These are phyloP conservation scores for Thalassiosira livingstoniorum DNA, from an alignment of 352 stramenopile species.

Conservation along the genomic window DNA sequence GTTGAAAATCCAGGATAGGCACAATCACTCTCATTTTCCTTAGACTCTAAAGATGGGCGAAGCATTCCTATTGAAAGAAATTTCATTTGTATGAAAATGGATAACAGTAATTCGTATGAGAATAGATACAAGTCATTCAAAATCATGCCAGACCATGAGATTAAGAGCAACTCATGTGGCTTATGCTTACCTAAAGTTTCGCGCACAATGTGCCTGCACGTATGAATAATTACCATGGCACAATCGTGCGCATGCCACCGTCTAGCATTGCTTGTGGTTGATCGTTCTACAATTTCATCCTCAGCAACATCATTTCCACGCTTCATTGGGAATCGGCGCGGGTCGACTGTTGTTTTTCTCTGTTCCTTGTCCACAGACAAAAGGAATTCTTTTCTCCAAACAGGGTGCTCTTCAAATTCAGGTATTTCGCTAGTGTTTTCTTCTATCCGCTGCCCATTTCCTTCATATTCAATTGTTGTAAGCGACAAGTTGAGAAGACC, in stretches of 20 bases:
- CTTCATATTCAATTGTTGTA: constrained; percentile 85
- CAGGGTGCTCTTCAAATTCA: constrained; percentile 57
- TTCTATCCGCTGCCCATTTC: constrained; percentile 63
- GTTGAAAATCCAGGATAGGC: constrained; percentile 44
- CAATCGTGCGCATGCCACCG: constrained; percentile 84
- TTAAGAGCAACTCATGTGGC: too few relatives aligned
- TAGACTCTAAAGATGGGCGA: constrained; percentile 45
- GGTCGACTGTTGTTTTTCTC: constrained; percentile 46
- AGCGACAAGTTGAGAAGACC: constrained; percentile 82
- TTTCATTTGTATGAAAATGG: too few relatives aligned
- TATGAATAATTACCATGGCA: constrained; percentile 81
- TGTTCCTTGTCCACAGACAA: constrained; percentile 48
- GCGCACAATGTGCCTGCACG: constrained; percentile 78
- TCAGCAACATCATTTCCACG: constrained; percentile 30
- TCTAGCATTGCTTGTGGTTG: constrained; percentile 67
- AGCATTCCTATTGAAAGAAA: too few relatives aligned
- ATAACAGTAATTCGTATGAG: too few relatives aligned
- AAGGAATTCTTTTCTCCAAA: constrained; percentile 83
- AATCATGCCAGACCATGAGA: too few relatives aligned
- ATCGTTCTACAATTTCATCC: constrained; percentile 24
- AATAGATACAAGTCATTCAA: too few relatives aligned
- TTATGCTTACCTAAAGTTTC: too few relatives aligned
- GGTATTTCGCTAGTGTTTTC: constrained; percentile 43
- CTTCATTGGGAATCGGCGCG: constrained; percentile 43
- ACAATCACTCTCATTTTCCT: constrained; percentile 41